A percentile compares a stretch with the other conserved stretches of the same genome.
phyloP scores from a whole-genome alignment of 2,329 filamentous ascomycete genomes.

The Phyllachora maydis region DNA sequence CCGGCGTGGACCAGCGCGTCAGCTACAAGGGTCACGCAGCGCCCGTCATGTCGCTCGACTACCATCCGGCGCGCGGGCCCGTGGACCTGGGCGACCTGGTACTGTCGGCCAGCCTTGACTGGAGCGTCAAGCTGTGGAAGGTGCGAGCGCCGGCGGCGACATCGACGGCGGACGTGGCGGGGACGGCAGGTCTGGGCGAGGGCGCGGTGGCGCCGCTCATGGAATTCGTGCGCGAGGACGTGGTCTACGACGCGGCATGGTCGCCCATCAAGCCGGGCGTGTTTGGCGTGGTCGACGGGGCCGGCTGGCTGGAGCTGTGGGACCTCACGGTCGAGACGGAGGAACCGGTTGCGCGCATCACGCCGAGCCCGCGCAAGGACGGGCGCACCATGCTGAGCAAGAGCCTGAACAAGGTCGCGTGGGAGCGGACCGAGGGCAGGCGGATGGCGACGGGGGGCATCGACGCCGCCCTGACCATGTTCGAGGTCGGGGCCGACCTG shows the following conservation, averaged over 20 bases:
- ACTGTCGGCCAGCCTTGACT: constrained; percentile 81
- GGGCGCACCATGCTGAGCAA: constrained; percentile 53
- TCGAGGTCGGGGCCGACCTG: constrained; percentile 68
- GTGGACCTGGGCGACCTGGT: constrained; percentile 90
- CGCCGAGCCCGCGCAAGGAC: constrained; percentile 45
- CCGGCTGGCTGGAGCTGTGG: constrained; percentile 84
- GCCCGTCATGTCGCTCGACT: constrained; percentile 88
- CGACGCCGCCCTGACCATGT: constrained; percentile 76
- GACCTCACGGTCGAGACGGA: constrained; percentile 85
- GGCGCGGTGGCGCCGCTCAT: constrained; percentile 42
- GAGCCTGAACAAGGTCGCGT: constrained; percentile 84
- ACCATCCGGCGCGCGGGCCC: constrained; percentile 80
- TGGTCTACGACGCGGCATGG: constrained; percentile 94
- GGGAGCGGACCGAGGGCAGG: constrained; percentile 80
- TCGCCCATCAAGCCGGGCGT: constrained; percentile 85
- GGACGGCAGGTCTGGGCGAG: constrained; percentile 3
- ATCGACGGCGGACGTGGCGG: constrained; percentile 29
- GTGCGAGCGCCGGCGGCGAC: constrained; percentile 63
- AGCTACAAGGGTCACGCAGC: constrained; percentile 81
- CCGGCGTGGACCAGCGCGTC: constrained; percentile 76
- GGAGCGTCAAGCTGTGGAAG: constrained; percentile 96
- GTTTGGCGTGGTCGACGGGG: constrained; percentile 86
- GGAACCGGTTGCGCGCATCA: constrained; percentile 67
- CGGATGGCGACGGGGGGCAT: constrained; percentile 79
- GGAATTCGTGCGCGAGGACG: constrained; percentile 83